Base-by-base conservation (phyloP, 768 basidiomycete genomes). In the Boletus fagicola region DNA sequence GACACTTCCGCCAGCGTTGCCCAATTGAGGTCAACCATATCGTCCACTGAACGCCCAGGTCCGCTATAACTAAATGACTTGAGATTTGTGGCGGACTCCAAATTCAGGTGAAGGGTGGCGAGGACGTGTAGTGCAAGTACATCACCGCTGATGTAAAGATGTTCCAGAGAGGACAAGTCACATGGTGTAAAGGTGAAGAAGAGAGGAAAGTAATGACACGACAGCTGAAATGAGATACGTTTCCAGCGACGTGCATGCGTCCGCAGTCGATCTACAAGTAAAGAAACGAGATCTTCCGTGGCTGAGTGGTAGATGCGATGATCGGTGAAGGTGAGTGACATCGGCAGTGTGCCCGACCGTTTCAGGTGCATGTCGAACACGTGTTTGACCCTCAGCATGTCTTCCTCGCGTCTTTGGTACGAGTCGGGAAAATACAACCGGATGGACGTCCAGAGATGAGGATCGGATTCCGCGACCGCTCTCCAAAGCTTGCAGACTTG, bases 361-460 rank as follows among this genome's bases (percentile, higher is more conserved):
- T 60, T 55, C 55, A 67, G 12, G 49, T 61, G 51, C 7, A 33
- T 5, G 38, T 68, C 57, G 1, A 62, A 31, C 11, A 45, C 9
- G 4, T 35, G 44, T 45, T 49, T 15, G 28, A 62, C 26, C 16
- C 31, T 53, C 10, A 24, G 11, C 4, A 58, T 33, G 39, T 66
- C 60, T 43, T 56, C 24, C 31, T 44, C 30, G 0, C 55, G 53
- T 13, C 22, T 31, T 10, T 11, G 31, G 9, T 13, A 9, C 8
- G 49, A 47, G 0, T 49, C 48, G 26, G 55, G 53, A n/a, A 68
- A 51, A 46, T 54, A 45, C 11, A 71, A 15, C 8, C 48, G 54
- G 40, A 71, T 61, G 31, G 63, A 61, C 1, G 58, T 59, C 69
- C 70, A 71, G 5, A 71, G 62, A 20, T n/a, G 44, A 2, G 64